Evolutionary conservation across 306 rosid species (phyloP), one percentile per base, ranked within the genome.

Genomic region (Alnus rubra): DNA sequence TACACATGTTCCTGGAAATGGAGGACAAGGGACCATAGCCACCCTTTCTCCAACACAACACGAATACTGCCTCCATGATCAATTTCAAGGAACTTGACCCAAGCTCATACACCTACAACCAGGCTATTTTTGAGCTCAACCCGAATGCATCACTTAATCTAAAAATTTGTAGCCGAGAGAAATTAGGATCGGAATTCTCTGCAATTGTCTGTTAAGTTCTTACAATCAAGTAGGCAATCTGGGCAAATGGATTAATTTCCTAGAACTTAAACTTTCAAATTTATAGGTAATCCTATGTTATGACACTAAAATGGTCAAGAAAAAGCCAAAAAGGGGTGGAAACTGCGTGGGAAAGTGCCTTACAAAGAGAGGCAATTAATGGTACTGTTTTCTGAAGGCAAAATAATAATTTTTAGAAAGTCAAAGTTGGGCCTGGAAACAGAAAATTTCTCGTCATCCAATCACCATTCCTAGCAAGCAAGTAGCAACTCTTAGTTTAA

Each of bases 321-420:
- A 23, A 23, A 23, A 23, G 28, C 28, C 63, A 15, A 63, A 7
- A 63, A 30, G 5, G 39, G 18, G n/a, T 15, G 28, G 28, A 23
- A 63, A n/a, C 45, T 14, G 42, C 5, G 42, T 5, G 9, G 9
- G 7, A 63, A 63, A 33, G 33, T 56, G 63, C 33, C 31, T 9
- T 19, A 56, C n/a, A 56, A 56, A 19, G 28, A 56, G 63, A n/a
- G 63, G 33, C 63, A 56, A 9, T 23, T 18, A 54, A 8, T 54
- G 3, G 13, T n/a, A 53, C 47, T 47, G 39, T 60, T 55, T 9
- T 59, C 63, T 9, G 11, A n/a, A 9, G 59, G 39, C 69, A 31
- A 71, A 62, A 60, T 28, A 55, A 23, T 44, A 65, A 28, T 74
- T 75, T 30, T n/a, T 42, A 56, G 71, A 58, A 55, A 73, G 76